Base-by-base conservation (phyloP, 2,329 filamentous ascomycete species). In the Myriosclerotinia scirpicola region DNA sequence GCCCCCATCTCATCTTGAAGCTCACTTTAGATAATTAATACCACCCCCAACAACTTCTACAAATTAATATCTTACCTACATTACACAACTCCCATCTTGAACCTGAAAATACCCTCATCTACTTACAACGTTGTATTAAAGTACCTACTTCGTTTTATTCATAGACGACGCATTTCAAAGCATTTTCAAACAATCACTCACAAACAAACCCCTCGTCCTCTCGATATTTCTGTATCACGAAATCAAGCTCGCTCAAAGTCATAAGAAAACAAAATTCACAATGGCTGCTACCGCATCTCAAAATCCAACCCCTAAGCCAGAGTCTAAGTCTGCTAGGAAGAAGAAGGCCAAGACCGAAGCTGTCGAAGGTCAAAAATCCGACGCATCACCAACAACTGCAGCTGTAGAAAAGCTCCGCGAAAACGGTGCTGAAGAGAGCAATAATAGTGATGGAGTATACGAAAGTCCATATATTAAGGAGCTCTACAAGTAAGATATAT, bases 391-490 rank as follows among this genome's bases (percentile, higher is more conserved):
- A 66, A 78, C 80, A 68, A 77, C 81, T 64, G 82, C 80, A 68
- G 77, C 81, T 64, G 82, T 84, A 67, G 83, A 83, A 79, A 78
- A 82, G 69, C 78, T 77, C 70, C 80, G 81, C 9, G 78, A 83
- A 40, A 79, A 81, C 68, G 87, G 82, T 68, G 79, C 80, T 26
- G 55, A 71, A 26, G 75, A 76, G 48, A 77, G 71, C 68, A 73
- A 61, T 64, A 73, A 70, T 67, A 74, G 74, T 61, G 88, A 91
- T 67, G 86, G 86, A 68, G 75, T 78, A 69, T 82, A 81, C 69
- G 93, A 97, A 77, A 93, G 86, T 75, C 83, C 88, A 50, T 93
- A 94, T 80, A 85, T 97, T 76, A 92, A 88, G 77, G 94, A 98
- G 78, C 84, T 98, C 60, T 88, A 94, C 76, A 97, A 96, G 93